Conservation (phyloP, 1,284 basidiomycete genomes). For the Tylopilus orsonianus region DNA sequence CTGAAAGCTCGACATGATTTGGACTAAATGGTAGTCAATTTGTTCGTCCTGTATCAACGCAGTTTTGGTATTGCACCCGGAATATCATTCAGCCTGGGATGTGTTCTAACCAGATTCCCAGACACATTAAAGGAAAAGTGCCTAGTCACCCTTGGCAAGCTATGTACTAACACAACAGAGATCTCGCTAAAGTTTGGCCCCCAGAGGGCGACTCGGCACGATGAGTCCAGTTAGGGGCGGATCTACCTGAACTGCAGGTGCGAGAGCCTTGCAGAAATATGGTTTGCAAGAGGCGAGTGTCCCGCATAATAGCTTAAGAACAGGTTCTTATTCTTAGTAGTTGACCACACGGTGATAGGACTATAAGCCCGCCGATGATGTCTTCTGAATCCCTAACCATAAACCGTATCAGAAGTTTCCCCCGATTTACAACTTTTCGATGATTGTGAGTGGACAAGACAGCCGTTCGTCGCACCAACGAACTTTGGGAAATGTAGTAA, state of each 20-base stretch:
- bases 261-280: too few relatives aligned
- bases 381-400: neutral
- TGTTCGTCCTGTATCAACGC: constrained; percentile 19
- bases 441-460: neutral
- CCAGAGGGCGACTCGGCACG: too few relatives aligned
- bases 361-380: too few relatives aligned
- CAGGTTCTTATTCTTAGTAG: too few relatives aligned
- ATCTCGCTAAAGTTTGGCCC: too few relatives aligned
- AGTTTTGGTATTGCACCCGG: constrained; percentile 2
- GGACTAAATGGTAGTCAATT: constrained; percentile 10
- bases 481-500: constrained; percentile 23
- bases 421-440: neutral
- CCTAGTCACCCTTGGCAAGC: neutral
- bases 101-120: neutral
- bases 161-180: too few relatives aligned
- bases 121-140: neutral
- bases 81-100: neutral
- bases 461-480: constrained; percentile 5
- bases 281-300: too few relatives aligned
- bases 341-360: too few relatives aligned
- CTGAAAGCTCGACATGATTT: constrained; percentile 11
- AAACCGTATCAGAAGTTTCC: neutral
- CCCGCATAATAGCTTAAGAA: too few relatives aligned
- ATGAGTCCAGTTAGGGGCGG: neutral
- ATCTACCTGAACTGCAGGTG: neutral